These are phyloP conservation scores for Pascua sp. DNA, from an alignment of 1,284 basidiomycete species.

Conservation along the genomic window DNA sequence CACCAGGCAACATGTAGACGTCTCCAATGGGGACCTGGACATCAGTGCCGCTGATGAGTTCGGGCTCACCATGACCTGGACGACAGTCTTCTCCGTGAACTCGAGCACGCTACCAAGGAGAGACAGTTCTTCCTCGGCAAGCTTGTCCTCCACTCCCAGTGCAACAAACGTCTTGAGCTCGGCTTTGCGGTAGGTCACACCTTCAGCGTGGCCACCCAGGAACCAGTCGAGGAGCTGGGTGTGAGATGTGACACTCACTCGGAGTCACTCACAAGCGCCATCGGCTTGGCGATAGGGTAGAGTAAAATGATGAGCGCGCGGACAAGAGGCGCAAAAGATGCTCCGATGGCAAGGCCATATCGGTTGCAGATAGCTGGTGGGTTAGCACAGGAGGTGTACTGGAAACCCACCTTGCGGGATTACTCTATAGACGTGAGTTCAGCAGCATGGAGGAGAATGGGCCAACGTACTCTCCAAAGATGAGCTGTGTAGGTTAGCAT, in stretches of 20 bases:
- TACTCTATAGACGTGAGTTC: constrained; percentile 27
- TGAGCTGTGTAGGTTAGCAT: constrained; percentile 15
- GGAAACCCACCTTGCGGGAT: constrained; percentile 38
- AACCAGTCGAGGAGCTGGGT: constrained; percentile 48
- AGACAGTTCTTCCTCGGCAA: constrained; percentile 77
- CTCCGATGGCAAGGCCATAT: constrained; percentile 54
- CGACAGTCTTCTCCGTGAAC: constrained; percentile 74
- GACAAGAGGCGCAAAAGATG: constrained; percentile 52
- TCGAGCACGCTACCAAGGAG: constrained; percentile 81
- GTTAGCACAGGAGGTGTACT: background rate
- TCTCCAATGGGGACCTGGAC: constrained; percentile 50
- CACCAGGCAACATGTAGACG: constrained; percentile 50
- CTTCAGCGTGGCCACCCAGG: constrained; percentile 52
- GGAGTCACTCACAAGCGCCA: constrained; percentile 32
- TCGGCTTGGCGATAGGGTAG: constrained; percentile 52
- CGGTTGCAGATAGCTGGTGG: constrained; percentile 52
- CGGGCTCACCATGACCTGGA: constrained; percentile 63
- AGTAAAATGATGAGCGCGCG: constrained; percentile 47
- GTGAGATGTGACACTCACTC: constrained; percentile 17
- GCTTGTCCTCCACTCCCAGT: constrained; percentile 63
- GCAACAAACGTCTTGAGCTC: constrained; percentile 85
- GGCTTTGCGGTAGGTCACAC: constrained; percentile 79
- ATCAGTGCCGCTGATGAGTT: constrained; percentile 1
- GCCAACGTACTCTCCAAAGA: constrained; percentile 21
- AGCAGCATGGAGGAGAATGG: background rate